Evolutionary conservation across 805 yeast genomes (phyloP).

Genomic region (Wickerhamiella domercqiae): DNA sequence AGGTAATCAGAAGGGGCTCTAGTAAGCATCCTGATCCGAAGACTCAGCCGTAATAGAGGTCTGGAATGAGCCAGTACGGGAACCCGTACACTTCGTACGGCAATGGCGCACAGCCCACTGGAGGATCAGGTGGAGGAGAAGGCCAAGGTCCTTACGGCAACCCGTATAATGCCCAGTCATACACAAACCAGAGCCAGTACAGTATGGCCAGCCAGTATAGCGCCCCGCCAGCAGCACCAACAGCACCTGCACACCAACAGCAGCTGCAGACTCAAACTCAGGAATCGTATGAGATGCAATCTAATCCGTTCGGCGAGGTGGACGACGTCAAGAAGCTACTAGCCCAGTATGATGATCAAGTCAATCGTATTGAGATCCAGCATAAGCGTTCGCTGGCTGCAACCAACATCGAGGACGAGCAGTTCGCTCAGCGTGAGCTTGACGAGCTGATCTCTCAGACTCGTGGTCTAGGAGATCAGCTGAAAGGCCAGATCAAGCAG

Average conservation of each 20-base stretch:
- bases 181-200: conserved; percentile 2
- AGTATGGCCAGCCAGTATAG: conserved; percentile 3
- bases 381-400: conserved; percentile 61
- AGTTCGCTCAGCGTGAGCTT: conserved; percentile 54
- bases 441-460: conserved; percentile 69
- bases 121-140: background rate
- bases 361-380: conserved; percentile 52
- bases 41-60: too few relatives aligned
- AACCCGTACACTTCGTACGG: background rate
- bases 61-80: too few relatives aligned
- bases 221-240: background rate
- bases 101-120: background rate
- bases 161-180: background rate
- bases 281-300: conserved; percentile 15
- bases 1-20: too few relatives aligned
- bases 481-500: conserved; percentile 61
- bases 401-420: conserved; percentile 54
- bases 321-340: conserved; percentile 53
- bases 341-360: conserved; percentile 52
- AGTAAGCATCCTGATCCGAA: too few relatives aligned
- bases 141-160: background rate
- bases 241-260: background rate
- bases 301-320: conserved; percentile 52
- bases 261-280: conserved; percentile 5
- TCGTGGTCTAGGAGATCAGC: conserved; percentile 53